Conservation (phyloP, 2,329 filamentous ascomycete species). For the Plenodomus biglobosus region DNA sequence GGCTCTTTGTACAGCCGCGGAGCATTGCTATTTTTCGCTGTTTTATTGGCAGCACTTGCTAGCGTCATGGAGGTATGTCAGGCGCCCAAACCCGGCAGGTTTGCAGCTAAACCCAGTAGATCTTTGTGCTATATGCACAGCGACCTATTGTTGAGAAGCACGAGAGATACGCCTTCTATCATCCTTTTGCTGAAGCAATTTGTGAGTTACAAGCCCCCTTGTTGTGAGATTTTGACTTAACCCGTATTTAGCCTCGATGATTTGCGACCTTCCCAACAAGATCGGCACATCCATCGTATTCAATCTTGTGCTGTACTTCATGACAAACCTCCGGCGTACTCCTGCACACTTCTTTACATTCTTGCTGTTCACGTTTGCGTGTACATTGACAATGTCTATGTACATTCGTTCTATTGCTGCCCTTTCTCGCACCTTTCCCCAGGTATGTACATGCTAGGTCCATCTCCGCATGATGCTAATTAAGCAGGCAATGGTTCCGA, state of each 20-base stretch:
- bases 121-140: conserved; percentile 75
- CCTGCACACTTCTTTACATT: conserved; percentile 48
- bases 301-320: conserved; percentile 49
- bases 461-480: too few species aligned
- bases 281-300: conserved; percentile 44
- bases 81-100: neutral
- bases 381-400: conserved; percentile 41
- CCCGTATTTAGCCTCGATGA: conserved; percentile 21
- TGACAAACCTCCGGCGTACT: conserved; percentile 46
- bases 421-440: neutral
- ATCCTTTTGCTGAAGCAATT: conserved; percentile 78
- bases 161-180: conserved; percentile 77
- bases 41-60: conserved; percentile 77
- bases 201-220: neutral
- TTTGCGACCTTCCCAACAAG: conserved; percentile 52
- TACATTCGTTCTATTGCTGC: conserved; percentile 28
- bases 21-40: conserved; percentile 77
- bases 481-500: neutral
- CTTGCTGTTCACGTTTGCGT: conserved; percentile 39
- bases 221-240: too few species aligned
- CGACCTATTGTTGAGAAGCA: conserved; percentile 90
- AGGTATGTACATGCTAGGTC: too few species aligned
- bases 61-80: conserved; percentile 64
- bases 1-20: conserved; percentile 73
- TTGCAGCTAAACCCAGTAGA: conserved; percentile 42